Evolutionary conservation across 345 rosid genomes (phyloP), one percentile per base, ranked within the genome.

Genomic region (Kernera saxatilis): DNA sequence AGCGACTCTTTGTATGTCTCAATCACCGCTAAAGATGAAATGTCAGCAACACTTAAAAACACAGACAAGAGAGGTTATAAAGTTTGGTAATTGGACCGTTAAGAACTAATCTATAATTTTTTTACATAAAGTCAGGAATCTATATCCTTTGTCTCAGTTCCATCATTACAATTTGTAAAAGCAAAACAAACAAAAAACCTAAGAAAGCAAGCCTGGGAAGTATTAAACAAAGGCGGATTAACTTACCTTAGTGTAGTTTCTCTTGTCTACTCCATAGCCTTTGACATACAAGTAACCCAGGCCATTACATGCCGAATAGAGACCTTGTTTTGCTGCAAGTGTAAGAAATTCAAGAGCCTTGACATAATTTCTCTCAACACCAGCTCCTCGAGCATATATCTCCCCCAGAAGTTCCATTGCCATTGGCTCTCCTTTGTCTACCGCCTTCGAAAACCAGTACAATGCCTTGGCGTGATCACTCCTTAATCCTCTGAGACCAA

Each of bases 391-490:
- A 15, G 98, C 98, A 82, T 87, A 91, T 64, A 94, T 89, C 82
- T 94, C 99, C 56, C 98, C 99, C 13, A 94, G 89, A 82, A 91
- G 90, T 74, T 91, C 97, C 96, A 94, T 88, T 12, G 99, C 87
- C 77, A 80, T 90, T 0, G 89, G 87, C 78, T 94, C 99, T 40
- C 96, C 96, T 75, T 88, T 89, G 26, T 89, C 93, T 14, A 80
- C 97, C 35, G 98, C 96, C 81, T 84, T 89, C 1, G 70, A 77
- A 74, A 94, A 94, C 99, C 99, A 94, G 19, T 56, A 40, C 84
- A 91, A 64, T 49, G 99, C 99, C 83, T 91, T 94, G 36, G 70
- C 32, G 67, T 88, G 93, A 66, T 94, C 96, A 58, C 93, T 92
- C 64, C 95, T 84, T 71, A 94, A 74, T 7, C 96, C 99, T 82